Percentiles rank a stretch among this genome's conserved stretches.
Conservation (phyloP, 352 stramenopile genomes). For the Phytophthora colocasiae region DNA sequence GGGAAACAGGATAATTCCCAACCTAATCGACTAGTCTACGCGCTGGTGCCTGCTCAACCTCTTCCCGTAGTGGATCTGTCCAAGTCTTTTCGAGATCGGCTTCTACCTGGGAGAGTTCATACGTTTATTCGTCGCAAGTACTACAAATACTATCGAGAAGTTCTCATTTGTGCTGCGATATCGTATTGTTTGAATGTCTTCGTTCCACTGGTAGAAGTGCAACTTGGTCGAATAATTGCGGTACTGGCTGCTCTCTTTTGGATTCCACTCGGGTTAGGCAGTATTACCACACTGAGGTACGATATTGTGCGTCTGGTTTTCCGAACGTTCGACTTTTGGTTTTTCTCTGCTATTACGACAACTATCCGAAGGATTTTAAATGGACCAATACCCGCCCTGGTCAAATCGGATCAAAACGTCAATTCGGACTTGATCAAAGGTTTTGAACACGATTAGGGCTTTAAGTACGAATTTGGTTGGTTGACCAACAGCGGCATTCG, state of each 20-base stretch:
- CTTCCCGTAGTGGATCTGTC: conserved; percentile 45
- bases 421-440: too few species aligned
- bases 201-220: conserved; percentile 27
- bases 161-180: conserved; percentile 25
- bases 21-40: conserved; percentile 14
- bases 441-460: too few species aligned
- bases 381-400: too few species aligned
- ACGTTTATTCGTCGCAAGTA: conserved; percentile 22
- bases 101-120: conserved; percentile 27
- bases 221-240: conserved; percentile 16
- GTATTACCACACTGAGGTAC: conserved; percentile 40
- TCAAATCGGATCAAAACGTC: too few species aligned
- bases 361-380: too few species aligned
- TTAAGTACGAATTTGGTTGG: too few species aligned
- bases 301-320: conserved; percentile 42
- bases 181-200: conserved; percentile 32
- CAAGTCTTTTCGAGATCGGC: conserved; percentile 42
- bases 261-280: conserved; percentile 37
- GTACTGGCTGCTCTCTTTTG: conserved; percentile 29
- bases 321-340: conserved; percentile 55
- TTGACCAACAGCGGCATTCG: too few species aligned
- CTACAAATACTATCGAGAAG: conserved; percentile 30
- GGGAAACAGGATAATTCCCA: neutral
- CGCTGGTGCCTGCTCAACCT: conserved; percentile 33
- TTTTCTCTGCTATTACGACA: conserved; percentile 40